Evolutionary conservation across 345 rosid genomes (phyloP).

Genomic region (Litchi chinensis): DNA sequence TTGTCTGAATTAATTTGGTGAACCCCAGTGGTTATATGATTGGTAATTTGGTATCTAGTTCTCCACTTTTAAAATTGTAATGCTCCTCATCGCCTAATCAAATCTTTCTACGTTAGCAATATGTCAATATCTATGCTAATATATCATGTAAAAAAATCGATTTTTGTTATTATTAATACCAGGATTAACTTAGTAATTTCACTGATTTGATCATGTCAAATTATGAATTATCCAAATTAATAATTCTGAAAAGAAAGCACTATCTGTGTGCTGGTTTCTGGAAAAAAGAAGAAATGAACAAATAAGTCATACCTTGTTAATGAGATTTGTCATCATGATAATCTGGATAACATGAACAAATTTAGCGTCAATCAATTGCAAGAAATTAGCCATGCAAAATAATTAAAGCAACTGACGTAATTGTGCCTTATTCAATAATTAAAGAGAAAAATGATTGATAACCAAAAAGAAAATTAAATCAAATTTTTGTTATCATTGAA

Average conservation of each 20-base stretch:
- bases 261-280: not conserved
- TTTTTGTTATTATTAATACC: no score
- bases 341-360: not conserved
- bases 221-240: not conserved
- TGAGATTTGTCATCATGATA: not conserved
- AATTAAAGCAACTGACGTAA: no score
- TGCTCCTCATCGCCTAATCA: not conserved
- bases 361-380: not conserved
- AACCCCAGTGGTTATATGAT: not conserved
- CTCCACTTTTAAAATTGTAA: not conserved
- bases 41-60: conserved; percentile 1
- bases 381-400: not conserved
- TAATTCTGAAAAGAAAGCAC: not conserved
- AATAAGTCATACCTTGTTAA: not conserved
- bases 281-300: not conserved
- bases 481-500: not conserved
- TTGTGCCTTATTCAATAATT: not conserved
- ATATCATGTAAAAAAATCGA: no score
- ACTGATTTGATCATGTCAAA: conserved; percentile 1
- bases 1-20: not conserved
- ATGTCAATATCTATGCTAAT: not conserved
- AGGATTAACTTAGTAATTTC: no score
- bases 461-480: not conserved
- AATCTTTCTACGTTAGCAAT: not conserved
- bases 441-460: not conserved